These are phyloP conservation scores for Lachnellula subtilissima DNA, from an alignment of 2,329 filamentous ascomycete genomes.

Conservation along the genomic window DNA sequence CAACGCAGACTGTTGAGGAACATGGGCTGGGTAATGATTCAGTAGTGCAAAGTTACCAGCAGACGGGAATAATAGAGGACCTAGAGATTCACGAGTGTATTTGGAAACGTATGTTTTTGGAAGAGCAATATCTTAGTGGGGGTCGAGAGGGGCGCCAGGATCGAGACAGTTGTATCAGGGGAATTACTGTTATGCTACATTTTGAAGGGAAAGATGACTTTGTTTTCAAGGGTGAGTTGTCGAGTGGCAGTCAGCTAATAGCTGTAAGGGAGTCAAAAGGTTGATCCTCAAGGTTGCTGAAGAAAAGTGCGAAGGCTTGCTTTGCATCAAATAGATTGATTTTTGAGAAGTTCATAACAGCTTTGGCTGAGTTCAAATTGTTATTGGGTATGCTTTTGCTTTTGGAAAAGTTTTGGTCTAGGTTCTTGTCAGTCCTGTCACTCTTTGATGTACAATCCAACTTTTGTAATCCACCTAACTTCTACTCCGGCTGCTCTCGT, in stretches of 20 bases:
- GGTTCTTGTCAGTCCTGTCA: too few species aligned
- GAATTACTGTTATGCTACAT: constrained; percentile 25
- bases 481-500: too few species aligned
- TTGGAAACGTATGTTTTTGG: constrained; percentile 20
- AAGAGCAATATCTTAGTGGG: neutral
- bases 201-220: constrained; percentile 21
- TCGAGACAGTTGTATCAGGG: constrained; percentile 8
- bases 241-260: constrained; percentile 7
- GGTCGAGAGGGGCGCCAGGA: neutral
- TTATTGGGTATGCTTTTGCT: too few species aligned
- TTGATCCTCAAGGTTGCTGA: neutral
- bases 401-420: too few species aligned
- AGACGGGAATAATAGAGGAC: neutral
- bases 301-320: neutral
- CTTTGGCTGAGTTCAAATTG: too few species aligned
- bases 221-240: constrained; percentile 15
- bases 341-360: neutral
- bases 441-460: too few species aligned
- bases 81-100: constrained; percentile 19
- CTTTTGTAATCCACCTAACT: too few species aligned
- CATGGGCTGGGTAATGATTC: neutral
- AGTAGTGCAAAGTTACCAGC: neutral
- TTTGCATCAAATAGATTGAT: neutral
- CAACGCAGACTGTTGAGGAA: neutral
- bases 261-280: neutral